Evolutionary conservation across 805 yeast genomes (phyloP).

Genomic region (Blastobotrys robertii): DNA sequence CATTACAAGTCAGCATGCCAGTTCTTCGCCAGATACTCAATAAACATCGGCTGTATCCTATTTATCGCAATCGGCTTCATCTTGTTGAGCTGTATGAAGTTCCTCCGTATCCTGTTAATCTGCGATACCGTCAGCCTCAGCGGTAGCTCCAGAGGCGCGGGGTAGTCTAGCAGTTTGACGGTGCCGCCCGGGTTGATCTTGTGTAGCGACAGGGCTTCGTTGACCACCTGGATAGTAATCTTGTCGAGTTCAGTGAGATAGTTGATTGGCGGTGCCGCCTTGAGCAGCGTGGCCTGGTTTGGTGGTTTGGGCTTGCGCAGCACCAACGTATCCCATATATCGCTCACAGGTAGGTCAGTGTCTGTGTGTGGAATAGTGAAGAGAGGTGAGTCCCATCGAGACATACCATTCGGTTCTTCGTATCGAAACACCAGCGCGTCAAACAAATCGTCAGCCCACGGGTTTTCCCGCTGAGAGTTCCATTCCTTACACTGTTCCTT

Average conservation of each 20-base stretch:
- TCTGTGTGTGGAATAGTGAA: slow-evolving; percentile 58
- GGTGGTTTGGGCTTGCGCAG: slow-evolving; percentile 53
- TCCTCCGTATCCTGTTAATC: slow-evolving; percentile 73
- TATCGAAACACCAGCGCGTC: slow-evolving; percentile 69
- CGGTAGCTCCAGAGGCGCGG: slow-evolving; percentile 51
- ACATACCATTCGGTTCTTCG: slow-evolving; percentile 83
- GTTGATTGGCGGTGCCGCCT: slow-evolving; percentile 68
- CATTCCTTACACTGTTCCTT: slow-evolving; percentile 50
- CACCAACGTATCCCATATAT: slow-evolving; percentile 43
- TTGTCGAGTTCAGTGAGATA: slow-evolving; percentile 72
- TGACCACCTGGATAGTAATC: slow-evolving; percentile 55
- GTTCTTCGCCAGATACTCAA: slow-evolving; percentile 64
- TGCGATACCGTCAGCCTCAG: slow-evolving; percentile 58
- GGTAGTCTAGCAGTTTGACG: slow-evolving; percentile 31
- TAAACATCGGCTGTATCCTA: slow-evolving; percentile 63
- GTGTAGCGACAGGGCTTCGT: slow-evolving; percentile 53
- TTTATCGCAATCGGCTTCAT: slow-evolving; percentile 63
- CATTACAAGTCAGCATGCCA: slow-evolving; percentile 4
- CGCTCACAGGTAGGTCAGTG: slow-evolving; percentile 48
- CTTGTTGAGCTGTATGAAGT: slow-evolving; percentile 71
- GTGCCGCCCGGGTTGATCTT: slow-evolving; percentile 34
- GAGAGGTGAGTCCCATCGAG: slow-evolving; percentile 92
- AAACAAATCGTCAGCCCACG: slow-evolving; percentile 60
- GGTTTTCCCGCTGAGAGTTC: slow-evolving; percentile 34
- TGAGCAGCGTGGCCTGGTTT: slow-evolving; percentile 73